phyloP scores from a whole-genome alignment of 352 stramenopile species.

The Phytophthora syringae region DNA sequence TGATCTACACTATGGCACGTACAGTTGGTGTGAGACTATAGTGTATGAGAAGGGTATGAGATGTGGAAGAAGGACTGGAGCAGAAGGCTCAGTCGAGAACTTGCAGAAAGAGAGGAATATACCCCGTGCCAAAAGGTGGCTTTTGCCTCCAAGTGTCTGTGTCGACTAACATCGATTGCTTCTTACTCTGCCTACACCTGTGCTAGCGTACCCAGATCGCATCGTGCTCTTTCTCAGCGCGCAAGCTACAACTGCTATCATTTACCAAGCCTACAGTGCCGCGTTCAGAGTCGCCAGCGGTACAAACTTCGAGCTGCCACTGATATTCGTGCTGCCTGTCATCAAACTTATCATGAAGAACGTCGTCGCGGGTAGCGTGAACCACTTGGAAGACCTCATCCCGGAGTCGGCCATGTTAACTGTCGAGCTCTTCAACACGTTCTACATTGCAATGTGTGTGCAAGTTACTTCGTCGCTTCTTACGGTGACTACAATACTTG shows the following conservation, averaged over 20 bases:
- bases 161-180: too few species aligned
- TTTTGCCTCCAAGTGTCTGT: too few species aligned
- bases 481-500: constrained; percentile 28
- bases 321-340: constrained; percentile 34
- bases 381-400: constrained; percentile 30
- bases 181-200: too few species aligned
- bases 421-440: constrained; percentile 47
- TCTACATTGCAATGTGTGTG: constrained; percentile 44
- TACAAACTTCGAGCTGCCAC: constrained; percentile 9
- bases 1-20: too few species aligned
- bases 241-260: not conserved
- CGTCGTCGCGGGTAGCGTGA: constrained; percentile 19
- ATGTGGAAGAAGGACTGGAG: too few species aligned
- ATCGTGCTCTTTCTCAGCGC: constrained; percentile 8
- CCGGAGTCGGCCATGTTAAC: constrained; percentile 36
- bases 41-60: too few species aligned
- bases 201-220: too few species aligned
- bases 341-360: constrained; percentile 47
- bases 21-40: too few species aligned
- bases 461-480: constrained; percentile 27
- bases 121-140: too few species aligned
- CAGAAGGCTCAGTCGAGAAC: too few species aligned
- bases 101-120: too few species aligned
- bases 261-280: constrained; percentile 4
- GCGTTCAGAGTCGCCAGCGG: not conserved